Evolutionary conservation across 768 basidiomycete species (phyloP).

Genomic region (Lactarius sanguifluus): DNA sequence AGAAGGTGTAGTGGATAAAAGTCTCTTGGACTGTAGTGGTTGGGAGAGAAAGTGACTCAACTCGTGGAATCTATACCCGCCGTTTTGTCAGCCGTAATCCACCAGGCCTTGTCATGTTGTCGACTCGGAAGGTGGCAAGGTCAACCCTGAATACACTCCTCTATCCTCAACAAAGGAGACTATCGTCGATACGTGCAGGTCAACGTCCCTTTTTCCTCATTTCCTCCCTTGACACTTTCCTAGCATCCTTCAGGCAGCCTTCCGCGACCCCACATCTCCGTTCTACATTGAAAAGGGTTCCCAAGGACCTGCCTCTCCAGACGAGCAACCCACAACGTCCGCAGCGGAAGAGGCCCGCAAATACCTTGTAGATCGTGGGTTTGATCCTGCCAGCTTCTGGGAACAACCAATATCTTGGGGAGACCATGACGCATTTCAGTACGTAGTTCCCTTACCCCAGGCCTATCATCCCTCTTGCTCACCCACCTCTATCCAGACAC

Average conservation of each 20-base stretch:
- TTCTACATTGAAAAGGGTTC: conserved; percentile 61
- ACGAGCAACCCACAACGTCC: conserved; percentile 39
- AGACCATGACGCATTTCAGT: conserved; percentile 78
- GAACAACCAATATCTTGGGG: conserved; percentile 80
- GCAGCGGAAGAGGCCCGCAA: conserved; percentile 41
- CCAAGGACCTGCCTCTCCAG: conserved; percentile 58
- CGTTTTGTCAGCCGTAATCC: not conserved
- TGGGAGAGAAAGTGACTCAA: conserved; percentile 23
- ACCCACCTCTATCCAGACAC: conserved; percentile 48
- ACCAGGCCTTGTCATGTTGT: not conserved
- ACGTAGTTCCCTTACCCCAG: conserved; percentile 33
- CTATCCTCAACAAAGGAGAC: not conserved
- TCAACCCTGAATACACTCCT: not conserved
- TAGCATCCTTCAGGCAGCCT: conserved; percentile 62
- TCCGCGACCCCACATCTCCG: conserved; percentile 64
- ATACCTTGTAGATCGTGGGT: conserved; percentile 49
- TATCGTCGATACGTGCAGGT: conserved; percentile 25
- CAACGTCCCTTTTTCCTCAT: not conserved
- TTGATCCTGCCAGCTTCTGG: conserved; percentile 69
- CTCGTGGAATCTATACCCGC: conserved; percentile 13
- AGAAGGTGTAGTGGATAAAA: conserved; percentile 21
- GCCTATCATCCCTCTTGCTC: not conserved
- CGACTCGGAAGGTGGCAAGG: not conserved
- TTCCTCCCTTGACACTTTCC: conserved; percentile 4
- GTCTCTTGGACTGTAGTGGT: conserved; percentile 30